Percentiles rank a stretch among this genome's conserved stretches.
Evolutionary conservation across 768 basidiomycete species (phyloP).

Genomic region (Termitomyces bulborhizus): DNA sequence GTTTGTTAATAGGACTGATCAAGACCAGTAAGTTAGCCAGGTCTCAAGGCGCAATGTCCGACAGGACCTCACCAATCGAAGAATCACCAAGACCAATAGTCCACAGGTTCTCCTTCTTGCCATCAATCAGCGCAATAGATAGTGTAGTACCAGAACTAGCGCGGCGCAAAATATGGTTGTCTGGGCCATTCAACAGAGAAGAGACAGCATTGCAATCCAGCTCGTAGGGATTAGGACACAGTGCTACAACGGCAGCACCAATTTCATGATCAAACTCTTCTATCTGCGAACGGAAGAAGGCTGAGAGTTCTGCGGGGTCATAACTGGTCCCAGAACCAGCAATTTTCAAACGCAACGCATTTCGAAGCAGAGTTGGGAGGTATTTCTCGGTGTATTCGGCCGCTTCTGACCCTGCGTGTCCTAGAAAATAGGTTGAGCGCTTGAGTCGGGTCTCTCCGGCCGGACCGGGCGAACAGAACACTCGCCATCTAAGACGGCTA

Average conservation of each 20-base stretch:
- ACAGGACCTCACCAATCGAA: conserved; percentile 4
- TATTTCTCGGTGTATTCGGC: conserved; percentile 4
- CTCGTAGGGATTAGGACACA: conserved; percentile 5
- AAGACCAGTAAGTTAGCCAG: not conserved
- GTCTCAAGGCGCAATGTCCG: not conserved
- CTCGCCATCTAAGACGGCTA: conserved; percentile 11
- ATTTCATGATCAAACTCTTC: conserved; percentile 10
- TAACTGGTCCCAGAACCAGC: not conserved
- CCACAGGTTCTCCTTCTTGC: conserved; percentile 10
- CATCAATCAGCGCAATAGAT: conserved; percentile 8
- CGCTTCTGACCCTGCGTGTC: conserved; percentile 8
- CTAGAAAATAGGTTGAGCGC: not conserved
- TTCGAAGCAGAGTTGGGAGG: conserved; percentile 6
- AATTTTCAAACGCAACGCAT: conserved; percentile 6
- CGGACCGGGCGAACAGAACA: not conserved
- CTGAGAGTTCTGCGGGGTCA: not conserved
- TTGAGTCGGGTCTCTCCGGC: not conserved
- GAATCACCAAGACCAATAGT: conserved; percentile 11
- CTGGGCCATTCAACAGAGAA: conserved; percentile 1
- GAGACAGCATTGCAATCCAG: not conserved
- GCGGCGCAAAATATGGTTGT: conserved; percentile 2
- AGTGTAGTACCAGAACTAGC: conserved; percentile 9
- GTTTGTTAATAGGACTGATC: conserved; percentile 1
- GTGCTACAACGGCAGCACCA: conserved; percentile 1
- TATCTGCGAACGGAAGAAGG: conserved; percentile 2